Evolutionary conservation across 805 yeast species (phyloP).

Genomic region (Sugiyamaella qingdaonensis): DNA sequence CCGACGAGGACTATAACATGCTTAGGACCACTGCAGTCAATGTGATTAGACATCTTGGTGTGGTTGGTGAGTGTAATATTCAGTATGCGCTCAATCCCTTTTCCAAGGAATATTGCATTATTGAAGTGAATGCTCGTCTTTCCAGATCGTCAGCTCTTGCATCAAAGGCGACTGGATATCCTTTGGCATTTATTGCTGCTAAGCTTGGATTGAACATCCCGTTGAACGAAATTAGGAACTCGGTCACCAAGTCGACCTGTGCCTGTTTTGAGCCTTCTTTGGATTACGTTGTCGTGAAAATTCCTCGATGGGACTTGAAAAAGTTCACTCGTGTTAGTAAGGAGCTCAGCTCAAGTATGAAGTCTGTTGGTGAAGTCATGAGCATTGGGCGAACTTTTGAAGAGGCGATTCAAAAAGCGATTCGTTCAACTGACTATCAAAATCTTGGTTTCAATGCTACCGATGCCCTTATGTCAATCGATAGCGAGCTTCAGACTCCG

Average conservation of each 20-base stretch:
- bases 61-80: constrained; percentile 98
- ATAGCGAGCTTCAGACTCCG: constrained; percentile 89
- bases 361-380: constrained; percentile 99
- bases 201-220: constrained; percentile 92
- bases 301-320: constrained; percentile 98
- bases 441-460: constrained; percentile 88
- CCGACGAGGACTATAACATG: constrained; percentile 97
- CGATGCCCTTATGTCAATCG: constrained; percentile 82
- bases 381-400: constrained; percentile 95
- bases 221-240: constrained; percentile 83
- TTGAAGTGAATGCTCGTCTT: constrained; percentile 96
- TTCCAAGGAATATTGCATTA: constrained; percentile 91
- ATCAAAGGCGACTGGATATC: constrained; percentile 98
- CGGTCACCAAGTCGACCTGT: constrained; percentile 90
- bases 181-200: constrained; percentile 97
- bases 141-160: constrained; percentile 99
- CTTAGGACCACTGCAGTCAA: constrained; percentile 96
- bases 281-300: constrained; percentile 94
- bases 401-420: constrained; percentile 97
- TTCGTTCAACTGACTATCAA: constrained; percentile 92
- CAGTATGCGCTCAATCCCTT: constrained; percentile 94
- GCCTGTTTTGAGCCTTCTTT: constrained; percentile 97
- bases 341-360: constrained; percentile 87
- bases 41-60: constrained; percentile 95
- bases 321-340: constrained; percentile 91